phyloP scores from a whole-genome alignment of 2,329 filamentous ascomycete species.

The Ophiocordyceps robertsii region DNA sequence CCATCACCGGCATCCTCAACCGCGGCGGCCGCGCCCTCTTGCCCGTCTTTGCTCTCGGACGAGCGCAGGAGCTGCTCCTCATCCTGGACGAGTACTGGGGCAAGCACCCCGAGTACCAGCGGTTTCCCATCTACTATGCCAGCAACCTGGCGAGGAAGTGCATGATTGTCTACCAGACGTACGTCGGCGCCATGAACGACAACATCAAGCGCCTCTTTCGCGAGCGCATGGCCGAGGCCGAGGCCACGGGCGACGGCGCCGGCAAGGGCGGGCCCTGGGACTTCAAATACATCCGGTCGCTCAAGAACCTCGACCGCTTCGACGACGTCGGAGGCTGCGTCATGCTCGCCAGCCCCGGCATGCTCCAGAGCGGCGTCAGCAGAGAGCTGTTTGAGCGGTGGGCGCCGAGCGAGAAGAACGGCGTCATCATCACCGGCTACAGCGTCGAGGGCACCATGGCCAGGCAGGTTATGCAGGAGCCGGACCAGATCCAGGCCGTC shows the following conservation, averaged over 20 bases:
- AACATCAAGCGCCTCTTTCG: conserved; percentile 95
- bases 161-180: conserved; percentile 98
- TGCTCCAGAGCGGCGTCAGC: conserved; percentile 94
- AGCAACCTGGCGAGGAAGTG: conserved; percentile 90
- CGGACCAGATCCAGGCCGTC: conserved; percentile 85
- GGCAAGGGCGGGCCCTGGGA: conserved; percentile 88
- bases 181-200: conserved; percentile 97
- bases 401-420: conserved; percentile 93
- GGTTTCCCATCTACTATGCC: conserved; percentile 92
- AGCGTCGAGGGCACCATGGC: conserved; percentile 98
- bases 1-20: conserved; percentile 81
- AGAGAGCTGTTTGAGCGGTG: conserved; percentile 86
- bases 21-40: conserved; percentile 85
- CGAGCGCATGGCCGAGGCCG: conserved; percentile 82
- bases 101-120: conserved; percentile 77
- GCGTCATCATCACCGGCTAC: conserved; percentile 97
- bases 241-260: conserved; percentile 60
- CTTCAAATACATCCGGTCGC: conserved; percentile 82
- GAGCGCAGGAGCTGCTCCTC: conserved; percentile 84
- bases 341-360: conserved; percentile 94
- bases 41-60: conserved; percentile 87
- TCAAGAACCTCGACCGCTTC: conserved; percentile 89
- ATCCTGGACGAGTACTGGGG: conserved; percentile 97
- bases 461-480: conserved; percentile 87
- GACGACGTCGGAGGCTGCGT: conserved; percentile 93